These are phyloP conservation scores for Aphanomyces stellatus DNA, from an alignment of 352 stramenopile species.

Conservation along the genomic window DNA sequence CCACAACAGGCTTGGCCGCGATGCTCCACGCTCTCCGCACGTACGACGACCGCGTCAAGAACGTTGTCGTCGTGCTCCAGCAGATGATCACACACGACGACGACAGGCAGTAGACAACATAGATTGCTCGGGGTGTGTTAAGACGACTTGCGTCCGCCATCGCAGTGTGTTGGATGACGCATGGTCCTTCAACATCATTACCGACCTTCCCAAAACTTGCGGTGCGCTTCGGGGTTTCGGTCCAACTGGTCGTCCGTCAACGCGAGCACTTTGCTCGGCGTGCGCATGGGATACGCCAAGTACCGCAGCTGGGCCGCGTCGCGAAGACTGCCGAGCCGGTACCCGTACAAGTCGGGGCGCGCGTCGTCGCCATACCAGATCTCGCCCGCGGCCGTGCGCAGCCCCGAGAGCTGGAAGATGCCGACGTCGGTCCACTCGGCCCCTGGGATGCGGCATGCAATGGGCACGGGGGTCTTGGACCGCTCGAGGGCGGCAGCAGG, in stretches of 20 bases:
- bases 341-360: slow-evolving; percentile 9
- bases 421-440: slow-evolving; percentile 15
- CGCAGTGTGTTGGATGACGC: too few species aligned
- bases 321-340: background rate
- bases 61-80: slow-evolving; percentile 12
- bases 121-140: too few species aligned
- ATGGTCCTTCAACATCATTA: too few species aligned
- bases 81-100: background rate
- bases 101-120: too few species aligned
- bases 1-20: background rate
- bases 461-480: background rate
- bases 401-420: slow-evolving; percentile 11
- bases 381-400: background rate
- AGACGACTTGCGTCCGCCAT: too few species aligned
- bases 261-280: background rate
- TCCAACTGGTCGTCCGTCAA: slow-evolving; percentile 8
- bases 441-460: slow-evolving; percentile 2
- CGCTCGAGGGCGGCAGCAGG: slow-evolving; percentile 3
- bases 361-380: background rate
- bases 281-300: background rate
- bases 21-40: background rate
- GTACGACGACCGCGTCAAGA: slow-evolving; percentile 6
- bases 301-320: slow-evolving; percentile 9
- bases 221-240: slow-evolving; percentile 16
- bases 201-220: slow-evolving; percentile 16